Evolutionary conservation across 2,329 filamentous ascomycete species (phyloP).

Genomic region (Colletotrichum navitas): DNA sequence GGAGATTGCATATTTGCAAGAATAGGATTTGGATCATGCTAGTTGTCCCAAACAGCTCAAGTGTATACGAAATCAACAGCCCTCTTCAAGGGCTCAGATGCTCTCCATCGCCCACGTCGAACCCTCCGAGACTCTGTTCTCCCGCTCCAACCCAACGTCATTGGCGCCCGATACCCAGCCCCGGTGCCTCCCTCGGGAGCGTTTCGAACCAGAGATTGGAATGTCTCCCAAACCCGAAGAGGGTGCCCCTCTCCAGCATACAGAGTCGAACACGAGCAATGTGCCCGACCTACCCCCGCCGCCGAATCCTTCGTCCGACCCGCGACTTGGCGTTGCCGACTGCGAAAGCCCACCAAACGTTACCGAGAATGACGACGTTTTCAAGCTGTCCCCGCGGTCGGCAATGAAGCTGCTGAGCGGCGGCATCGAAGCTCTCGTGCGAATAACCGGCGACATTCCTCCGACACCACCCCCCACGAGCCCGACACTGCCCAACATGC

Average conservation of each 20-base stretch:
- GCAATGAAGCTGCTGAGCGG: constrained; percentile 85
- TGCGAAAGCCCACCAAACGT: constrained; percentile 47
- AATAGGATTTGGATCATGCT: constrained; percentile 30
- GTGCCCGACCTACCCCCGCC: constrained; percentile 55
- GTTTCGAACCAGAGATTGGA: not conserved
- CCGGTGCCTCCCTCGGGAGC: constrained; percentile 20
- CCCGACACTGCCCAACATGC: constrained; percentile 74
- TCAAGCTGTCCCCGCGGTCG: constrained; percentile 76
- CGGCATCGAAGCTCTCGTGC: constrained; percentile 77
- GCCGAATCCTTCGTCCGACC: constrained; percentile 58
- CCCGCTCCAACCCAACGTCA: not conserved
- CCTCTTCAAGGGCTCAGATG: constrained; percentile 11
- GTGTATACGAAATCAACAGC: constrained; percentile 21
- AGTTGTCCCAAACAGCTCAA: constrained; percentile 19
- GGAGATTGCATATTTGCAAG: constrained; percentile 21
- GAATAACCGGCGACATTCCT: constrained; percentile 81
- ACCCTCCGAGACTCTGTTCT: constrained; percentile 7
- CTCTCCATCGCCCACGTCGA: constrained; percentile 13
- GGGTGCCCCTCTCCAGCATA: constrained; percentile 42
- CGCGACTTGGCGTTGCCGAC: constrained; percentile 47
- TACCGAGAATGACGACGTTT: constrained; percentile 72
- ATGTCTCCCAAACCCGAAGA: constrained; percentile 35
- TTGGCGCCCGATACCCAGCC: constrained; percentile 4
- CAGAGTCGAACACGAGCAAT: constrained; percentile 42
- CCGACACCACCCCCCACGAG: constrained; percentile 79